Evolutionary conservation across 306 rosid genomes (phyloP).

Genomic region (Purshia tridentata): DNA sequence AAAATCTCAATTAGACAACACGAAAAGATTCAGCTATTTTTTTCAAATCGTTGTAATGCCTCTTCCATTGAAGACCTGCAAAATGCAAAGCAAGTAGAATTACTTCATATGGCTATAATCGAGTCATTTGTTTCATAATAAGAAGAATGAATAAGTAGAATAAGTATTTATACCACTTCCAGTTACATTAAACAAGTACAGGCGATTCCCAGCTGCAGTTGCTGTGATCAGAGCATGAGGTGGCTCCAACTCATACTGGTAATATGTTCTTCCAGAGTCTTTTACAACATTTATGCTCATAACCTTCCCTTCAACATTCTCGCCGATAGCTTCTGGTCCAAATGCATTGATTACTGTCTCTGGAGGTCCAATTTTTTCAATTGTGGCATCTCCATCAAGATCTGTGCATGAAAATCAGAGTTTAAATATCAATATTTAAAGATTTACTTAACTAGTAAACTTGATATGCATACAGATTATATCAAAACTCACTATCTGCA

Average conservation of each 20-base stretch:
- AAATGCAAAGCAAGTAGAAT: slow-evolving; percentile 18
- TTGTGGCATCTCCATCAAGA: slow-evolving; percentile 77
- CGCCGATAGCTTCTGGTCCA: slow-evolving; percentile 95
- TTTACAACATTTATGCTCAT: slow-evolving; percentile 54
- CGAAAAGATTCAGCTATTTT: slow-evolving; percentile 71
- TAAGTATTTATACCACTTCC: slow-evolving; percentile 61
- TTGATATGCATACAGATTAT: not conserved
- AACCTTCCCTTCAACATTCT: slow-evolving; percentile 94
- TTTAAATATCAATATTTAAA: slow-evolving; percentile 1
- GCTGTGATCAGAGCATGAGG: slow-evolving; percentile 90
- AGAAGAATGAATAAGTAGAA: slow-evolving; percentile 9
- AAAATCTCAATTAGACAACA: slow-evolving; percentile 45
- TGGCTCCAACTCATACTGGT: slow-evolving; percentile 94
- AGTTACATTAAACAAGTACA: slow-evolving; percentile 78
- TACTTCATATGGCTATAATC: not conserved
- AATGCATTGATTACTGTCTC: slow-evolving; percentile 86
- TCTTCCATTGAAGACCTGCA: slow-evolving; percentile 98
- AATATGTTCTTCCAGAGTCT: slow-evolving; percentile 80
- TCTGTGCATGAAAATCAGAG: slow-evolving; percentile 38
- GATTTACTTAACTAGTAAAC: not conserved
- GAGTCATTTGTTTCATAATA: not conserved
- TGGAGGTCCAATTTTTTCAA: slow-evolving; percentile 83
- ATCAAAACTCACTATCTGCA: slow-evolving; percentile 55
- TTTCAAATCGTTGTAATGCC: slow-evolving; percentile 76
- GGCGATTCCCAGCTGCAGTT: slow-evolving; percentile 95